A percentile compares a stretch with the other conserved stretches of the same genome.
These are phyloP conservation scores for Alternaria ethzedia DNA, from an alignment of 2,329 filamentous ascomycete species.

Conservation along the genomic window DNA sequence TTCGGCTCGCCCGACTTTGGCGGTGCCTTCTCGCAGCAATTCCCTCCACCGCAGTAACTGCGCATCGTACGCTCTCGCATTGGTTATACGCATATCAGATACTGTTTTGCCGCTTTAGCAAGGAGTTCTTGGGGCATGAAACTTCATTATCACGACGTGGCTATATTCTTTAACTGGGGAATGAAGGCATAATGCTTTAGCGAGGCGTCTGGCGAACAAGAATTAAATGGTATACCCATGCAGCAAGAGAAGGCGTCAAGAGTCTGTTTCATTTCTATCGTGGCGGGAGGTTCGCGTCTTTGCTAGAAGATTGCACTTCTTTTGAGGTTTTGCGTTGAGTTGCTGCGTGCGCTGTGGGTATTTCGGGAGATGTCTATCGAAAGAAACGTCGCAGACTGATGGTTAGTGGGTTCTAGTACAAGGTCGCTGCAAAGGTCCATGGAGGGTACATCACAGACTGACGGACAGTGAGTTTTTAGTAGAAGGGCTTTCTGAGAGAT, in stretches of 20 bases:
- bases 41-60: slow-evolving; percentile 8
- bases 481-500: neutral
- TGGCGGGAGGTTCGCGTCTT: neutral
- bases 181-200: slow-evolving; percentile 11
- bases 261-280: neutral
- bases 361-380: neutral
- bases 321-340: neutral
- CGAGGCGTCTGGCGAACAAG: slow-evolving; percentile 19
- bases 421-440: neutral
- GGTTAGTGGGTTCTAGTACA: neutral
- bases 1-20: slow-evolving; percentile 8
- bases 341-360: neutral
- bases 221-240: slow-evolving; percentile 9
- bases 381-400: neutral
- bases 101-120: slow-evolving; percentile 14
- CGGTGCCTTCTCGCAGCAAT: slow-evolving; percentile 19
- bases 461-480: neutral
- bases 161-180: slow-evolving; percentile 1
- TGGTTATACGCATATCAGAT: neutral
- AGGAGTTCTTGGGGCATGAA: slow-evolving; percentile 8
- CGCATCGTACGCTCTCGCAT: neutral
- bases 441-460: neutral
- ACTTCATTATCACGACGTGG: slow-evolving; percentile 3
- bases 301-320: neutral
- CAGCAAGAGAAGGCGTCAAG: slow-evolving; percentile 3